Percentiles rank a stretch among this genome's conserved stretches.
phyloP scores from a whole-genome alignment of 768 basidiomycete species.

The Suillus placidus region DNA sequence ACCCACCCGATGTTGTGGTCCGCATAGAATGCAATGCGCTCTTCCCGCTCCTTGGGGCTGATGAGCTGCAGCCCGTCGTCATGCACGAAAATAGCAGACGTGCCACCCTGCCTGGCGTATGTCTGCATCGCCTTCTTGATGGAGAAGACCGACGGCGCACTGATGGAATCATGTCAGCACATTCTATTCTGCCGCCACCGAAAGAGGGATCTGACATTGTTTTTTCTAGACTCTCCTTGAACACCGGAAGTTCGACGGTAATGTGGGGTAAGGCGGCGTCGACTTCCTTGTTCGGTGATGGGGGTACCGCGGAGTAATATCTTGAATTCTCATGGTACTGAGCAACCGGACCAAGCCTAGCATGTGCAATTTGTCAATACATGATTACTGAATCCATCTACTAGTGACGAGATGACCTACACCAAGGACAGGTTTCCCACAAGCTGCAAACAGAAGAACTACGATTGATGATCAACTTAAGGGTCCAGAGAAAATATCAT shows the following conservation, averaged over 20 bases:
- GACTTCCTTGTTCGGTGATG: constrained; percentile 60
- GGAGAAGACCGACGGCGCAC: constrained; percentile 73
- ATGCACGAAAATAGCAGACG: constrained; percentile 76
- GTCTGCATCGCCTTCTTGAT: constrained; percentile 87
- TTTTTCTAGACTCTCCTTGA: constrained; percentile 79
- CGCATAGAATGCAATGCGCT: constrained; percentile 73
- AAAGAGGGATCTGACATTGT: constrained; percentile 61
- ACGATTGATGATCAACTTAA: constrained; percentile 13
- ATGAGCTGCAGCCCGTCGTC: constrained; percentile 83
- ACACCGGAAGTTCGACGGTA: constrained; percentile 84
- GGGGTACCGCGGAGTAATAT: constrained; percentile 75
- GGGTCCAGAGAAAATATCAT: neutral
- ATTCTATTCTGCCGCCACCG: neutral
- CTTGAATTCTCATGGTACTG: constrained; percentile 84
- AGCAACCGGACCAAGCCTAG: constrained; percentile 77
- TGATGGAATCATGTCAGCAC: constrained; percentile 34
- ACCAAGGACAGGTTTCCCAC: constrained; percentile 62
- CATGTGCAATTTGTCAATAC: constrained; percentile 1
- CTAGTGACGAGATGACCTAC: constrained; percentile 41
- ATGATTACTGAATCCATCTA: neutral
- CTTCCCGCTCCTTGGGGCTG: constrained; percentile 59
- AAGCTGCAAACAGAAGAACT: constrained; percentile 80
- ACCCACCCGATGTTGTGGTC: constrained; percentile 83
- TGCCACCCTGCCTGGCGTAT: constrained; percentile 89
- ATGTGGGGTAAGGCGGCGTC: constrained; percentile 71